phyloP scores from a whole-genome alignment of 2,329 filamentous ascomycete species.

The Xylariaceae sp. region DNA sequence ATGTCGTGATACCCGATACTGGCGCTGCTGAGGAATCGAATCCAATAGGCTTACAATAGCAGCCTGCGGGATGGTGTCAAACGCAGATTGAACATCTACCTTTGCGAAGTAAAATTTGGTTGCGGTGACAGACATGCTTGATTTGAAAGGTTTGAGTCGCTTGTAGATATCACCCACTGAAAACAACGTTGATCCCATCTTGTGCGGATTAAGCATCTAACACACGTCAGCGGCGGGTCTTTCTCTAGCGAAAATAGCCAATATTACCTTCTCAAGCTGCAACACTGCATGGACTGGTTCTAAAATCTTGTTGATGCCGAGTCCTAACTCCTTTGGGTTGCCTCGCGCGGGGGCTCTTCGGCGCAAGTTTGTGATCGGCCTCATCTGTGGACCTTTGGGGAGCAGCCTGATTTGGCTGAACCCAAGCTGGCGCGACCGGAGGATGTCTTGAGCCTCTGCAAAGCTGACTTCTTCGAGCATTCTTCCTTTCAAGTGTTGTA shows the following conservation, averaged over 20 bases:
- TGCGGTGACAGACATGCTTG: constrained; percentile 36
- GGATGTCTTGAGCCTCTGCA: constrained; percentile 50
- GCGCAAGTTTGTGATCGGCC: constrained; percentile 84
- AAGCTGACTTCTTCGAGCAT: constrained; percentile 77
- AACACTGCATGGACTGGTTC: constrained; percentile 72
- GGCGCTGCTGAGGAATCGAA: constrained; percentile 50
- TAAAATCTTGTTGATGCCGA: constrained; percentile 53
- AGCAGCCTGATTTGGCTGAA: constrained; percentile 76
- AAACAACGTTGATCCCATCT: constrained; percentile 75
- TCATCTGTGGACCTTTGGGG: constrained; percentile 71
- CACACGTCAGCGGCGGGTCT: constrained; percentile 10
- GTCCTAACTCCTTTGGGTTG: constrained; percentile 35
- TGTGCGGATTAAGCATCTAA: constrained; percentile 47
- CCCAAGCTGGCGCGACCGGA: constrained; percentile 64
- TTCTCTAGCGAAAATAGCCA: not conserved
- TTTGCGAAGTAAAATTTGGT: constrained; percentile 78
- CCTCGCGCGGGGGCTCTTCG: constrained; percentile 52
- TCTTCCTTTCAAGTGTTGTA: constrained; percentile 60
- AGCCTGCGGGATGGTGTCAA: constrained; percentile 88
- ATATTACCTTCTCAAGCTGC: constrained; percentile 68
- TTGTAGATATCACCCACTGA: constrained; percentile 77
- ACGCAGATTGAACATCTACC: constrained; percentile 85
- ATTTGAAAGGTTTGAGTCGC: constrained; percentile 67
- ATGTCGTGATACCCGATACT: constrained; percentile 72
- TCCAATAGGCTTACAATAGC: constrained; percentile 64